Percentiles rank a stretch among this genome's conserved stretches.
Conservation (phyloP, 2,329 filamentous ascomycete species). For the Pseudogymnoascus sp. region DNA sequence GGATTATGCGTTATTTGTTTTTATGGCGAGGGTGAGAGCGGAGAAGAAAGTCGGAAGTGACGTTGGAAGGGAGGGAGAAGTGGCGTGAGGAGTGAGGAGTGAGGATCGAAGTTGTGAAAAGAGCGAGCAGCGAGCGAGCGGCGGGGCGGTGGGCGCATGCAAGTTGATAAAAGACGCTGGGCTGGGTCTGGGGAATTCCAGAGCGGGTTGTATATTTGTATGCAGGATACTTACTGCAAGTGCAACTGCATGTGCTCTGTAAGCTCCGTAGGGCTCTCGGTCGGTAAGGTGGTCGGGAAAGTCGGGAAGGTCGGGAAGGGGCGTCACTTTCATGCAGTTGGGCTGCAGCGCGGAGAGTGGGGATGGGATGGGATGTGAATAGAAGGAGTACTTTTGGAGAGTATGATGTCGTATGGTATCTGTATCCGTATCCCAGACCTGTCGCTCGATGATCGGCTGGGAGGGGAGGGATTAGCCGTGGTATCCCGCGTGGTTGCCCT, state of each 20-base stretch:
- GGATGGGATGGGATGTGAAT: too few relatives aligned
- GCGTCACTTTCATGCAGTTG: not conserved
- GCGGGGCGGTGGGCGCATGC: not conserved
- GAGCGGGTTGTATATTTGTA: too few relatives aligned
- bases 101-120: not conserved
- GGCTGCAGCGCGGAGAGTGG: not conserved
- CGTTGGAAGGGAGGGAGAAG: not conserved
- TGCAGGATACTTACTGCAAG: not conserved
- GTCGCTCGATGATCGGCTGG: not conserved
- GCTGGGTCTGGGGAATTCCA: not conserved
- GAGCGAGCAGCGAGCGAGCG: too few relatives aligned
- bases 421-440: too few relatives aligned
- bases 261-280: not conserved
- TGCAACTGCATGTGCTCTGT: not conserved
- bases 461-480: not conserved
- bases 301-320: not conserved
- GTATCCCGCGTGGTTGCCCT: not conserved
- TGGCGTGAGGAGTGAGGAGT: not conserved
- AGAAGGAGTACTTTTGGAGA: too few relatives aligned
- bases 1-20: not conserved
- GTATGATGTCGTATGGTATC: too few relatives aligned
- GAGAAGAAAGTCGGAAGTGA: not conserved
- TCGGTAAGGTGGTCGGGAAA: not conserved
- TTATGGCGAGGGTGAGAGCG: not conserved
- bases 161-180: not conserved